Base-by-base conservation (phyloP, 495 filamentous ascomycete species). In the Recurvomyces mirabilis region DNA sequence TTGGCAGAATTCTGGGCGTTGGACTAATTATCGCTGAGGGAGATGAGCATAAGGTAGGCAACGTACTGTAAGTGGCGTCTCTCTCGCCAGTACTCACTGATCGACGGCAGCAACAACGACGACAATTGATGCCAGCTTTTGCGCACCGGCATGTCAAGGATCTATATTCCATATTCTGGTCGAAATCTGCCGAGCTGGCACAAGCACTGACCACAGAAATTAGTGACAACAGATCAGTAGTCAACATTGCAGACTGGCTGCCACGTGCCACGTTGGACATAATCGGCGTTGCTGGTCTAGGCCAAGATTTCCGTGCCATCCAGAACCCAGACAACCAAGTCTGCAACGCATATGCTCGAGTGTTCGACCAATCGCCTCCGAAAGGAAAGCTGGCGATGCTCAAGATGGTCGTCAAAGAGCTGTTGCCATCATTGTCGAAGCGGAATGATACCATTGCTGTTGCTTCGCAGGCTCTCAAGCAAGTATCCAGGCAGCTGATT, bases 101-200 rank as follows among this genome's bases (percentile, higher is more conserved):
- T 9, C 26, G 26, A 30, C 26, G 26, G 26, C 26, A 30, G 26
- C 9, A 30, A 22, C 45, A 47, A 25, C 45, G 45, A 17, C 26
- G 30, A 25, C 19, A 28, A 22, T 36, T 47, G 4, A 15, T 42
- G 15, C 45, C 45, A 5, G 35, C 45, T 1, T 47, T 47, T 32
- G 22, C 25, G 19, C 26, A 41, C 17, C 21, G 38, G 45, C 45
- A 47, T 25, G 41, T 47, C 39, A 41, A 42, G 21, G 22, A 47
- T 14, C 45, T 47, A 5, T 47, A 47, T 33, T 36, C 45, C 7
- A 31, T 42, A 13, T 47, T 47, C 25, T 47, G 45, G 45, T 10
- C 21, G 4, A 47, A 47, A 17, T 43, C 45, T 14, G 15, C 12
- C 12, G 45, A 47, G 18, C 23, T 47, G 15, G 26, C 13, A 12